Percentiles rank a stretch among this genome's conserved stretches.
Evolutionary conservation across 306 rosid species (phyloP).

Genomic region (Abrus precatorius): DNA sequence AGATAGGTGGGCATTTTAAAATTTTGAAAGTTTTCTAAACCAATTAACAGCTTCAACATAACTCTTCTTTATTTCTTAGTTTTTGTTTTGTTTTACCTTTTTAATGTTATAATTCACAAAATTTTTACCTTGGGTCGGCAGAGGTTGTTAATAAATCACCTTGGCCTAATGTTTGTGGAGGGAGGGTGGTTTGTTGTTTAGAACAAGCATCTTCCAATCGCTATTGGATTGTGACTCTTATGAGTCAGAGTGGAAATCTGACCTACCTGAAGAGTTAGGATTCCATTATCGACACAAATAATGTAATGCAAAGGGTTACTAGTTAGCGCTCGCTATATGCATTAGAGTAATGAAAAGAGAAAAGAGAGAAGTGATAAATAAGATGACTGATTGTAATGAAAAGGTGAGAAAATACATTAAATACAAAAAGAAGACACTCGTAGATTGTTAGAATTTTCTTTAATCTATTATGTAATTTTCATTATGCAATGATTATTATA

Average conservation of each 20-base stretch:
- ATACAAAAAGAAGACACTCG: too few relatives aligned
- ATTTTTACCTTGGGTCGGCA: conserved; percentile 34
- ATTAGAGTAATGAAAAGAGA: too few relatives aligned
- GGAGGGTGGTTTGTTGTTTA: neutral
- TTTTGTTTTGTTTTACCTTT: neutral
- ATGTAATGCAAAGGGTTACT: neutral
- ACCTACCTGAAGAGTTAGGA: conserved; percentile 5
- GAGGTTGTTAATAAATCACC: conserved; percentile 46
- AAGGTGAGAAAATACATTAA: too few relatives aligned
- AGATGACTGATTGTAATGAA: too few relatives aligned
- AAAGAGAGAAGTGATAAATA: too few relatives aligned
- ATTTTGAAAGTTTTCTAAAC: neutral
- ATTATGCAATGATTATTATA: too few relatives aligned
- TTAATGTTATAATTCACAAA: neutral
- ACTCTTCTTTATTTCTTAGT: neutral
- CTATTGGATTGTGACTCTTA: neutral
- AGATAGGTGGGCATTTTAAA: neutral
- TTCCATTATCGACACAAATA: neutral
- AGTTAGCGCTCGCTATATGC: neutral
- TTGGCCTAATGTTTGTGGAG: conserved; percentile 1
- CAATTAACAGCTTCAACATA: neutral
- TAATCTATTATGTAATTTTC: too few relatives aligned
- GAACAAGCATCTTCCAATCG: neutral
- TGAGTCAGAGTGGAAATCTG: conserved; percentile 21
- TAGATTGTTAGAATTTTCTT: too few relatives aligned